These are phyloP conservation scores for Alternaria solani DNA, from an alignment of 2,329 filamentous ascomycete species.

Conservation along the genomic window DNA sequence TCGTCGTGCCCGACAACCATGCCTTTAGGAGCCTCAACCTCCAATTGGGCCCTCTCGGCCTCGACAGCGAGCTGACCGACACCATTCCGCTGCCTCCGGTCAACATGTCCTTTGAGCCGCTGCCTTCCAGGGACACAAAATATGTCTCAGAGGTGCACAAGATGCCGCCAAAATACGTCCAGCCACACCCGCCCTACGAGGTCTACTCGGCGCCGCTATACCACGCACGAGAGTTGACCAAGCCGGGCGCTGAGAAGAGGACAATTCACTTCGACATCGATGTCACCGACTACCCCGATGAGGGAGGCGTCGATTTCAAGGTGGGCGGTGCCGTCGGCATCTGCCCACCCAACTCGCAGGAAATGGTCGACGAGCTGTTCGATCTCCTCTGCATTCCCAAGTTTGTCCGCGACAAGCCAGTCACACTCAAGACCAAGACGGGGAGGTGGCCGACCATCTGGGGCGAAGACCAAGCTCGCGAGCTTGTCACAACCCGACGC, in stretches of 20 bases:
- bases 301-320: conserved; percentile 88
- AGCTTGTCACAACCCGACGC: conserved; percentile 87
- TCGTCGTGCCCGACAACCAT: conserved; percentile 76
- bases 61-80: conserved; percentile 73
- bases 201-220: conserved; percentile 91
- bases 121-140: conserved; percentile 55
- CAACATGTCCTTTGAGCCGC: conserved; percentile 73
- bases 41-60: conserved; percentile 76
- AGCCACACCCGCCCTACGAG: conserved; percentile 91
- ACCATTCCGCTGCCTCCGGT: conserved; percentile 76
- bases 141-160: conserved; percentile 56
- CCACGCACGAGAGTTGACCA: conserved; percentile 85
- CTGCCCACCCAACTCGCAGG: conserved; percentile 82
- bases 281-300: conserved; percentile 89
- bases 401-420: conserved; percentile 82
- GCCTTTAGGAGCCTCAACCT: conserved; percentile 83
- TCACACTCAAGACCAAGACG: conserved; percentile 77
- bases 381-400: conserved; percentile 82
- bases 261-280: conserved; percentile 98
- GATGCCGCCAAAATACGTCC: conserved; percentile 87
- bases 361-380: conserved; percentile 82
- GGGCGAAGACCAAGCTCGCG: conserved; percentile 86
- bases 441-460: conserved; percentile 98
- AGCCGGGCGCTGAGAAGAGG: conserved; percentile 88
- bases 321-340: conserved; percentile 96